Percentiles rank a stretch among this genome's conserved stretches.
Conservation (phyloP, 495 filamentous ascomycete species). For the Podospora comata region DNA sequence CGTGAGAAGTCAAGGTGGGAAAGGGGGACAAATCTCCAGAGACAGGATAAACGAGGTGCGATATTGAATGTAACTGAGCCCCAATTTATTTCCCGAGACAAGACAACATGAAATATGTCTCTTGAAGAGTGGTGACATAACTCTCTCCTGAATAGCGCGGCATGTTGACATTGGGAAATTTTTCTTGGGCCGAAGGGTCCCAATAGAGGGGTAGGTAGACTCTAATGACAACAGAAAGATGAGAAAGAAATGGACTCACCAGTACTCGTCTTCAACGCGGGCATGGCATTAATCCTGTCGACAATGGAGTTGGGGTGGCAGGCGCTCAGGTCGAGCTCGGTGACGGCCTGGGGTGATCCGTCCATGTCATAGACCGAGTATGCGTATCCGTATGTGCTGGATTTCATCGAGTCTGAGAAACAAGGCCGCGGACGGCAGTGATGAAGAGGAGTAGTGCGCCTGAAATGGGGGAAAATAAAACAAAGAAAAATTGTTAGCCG, state of each 20-base stretch:
- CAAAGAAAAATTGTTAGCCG: slow-evolving; percentile 6
- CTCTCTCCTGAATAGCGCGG: neutral
- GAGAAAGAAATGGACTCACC: slow-evolving; percentile 35
- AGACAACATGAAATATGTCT: neutral
- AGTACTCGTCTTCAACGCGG: slow-evolving; percentile 49
- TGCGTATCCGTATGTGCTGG: slow-evolving; percentile 4
- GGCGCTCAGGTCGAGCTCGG: slow-evolving; percentile 48
- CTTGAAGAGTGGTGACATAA: neutral
- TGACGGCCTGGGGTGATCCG: slow-evolving; percentile 31
- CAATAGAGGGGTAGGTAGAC: neutral
- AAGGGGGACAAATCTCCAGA: neutral
- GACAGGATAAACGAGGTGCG: neutral
- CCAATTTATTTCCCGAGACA: neutral
- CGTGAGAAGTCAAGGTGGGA: neutral
- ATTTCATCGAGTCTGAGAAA: neutral
- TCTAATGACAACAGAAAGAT: slow-evolving; percentile 9
- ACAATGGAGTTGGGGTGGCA: slow-evolving; percentile 41
- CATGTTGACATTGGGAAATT: neutral
- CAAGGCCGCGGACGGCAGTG: neutral
- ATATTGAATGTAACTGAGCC: neutral
- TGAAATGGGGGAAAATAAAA: neutral
- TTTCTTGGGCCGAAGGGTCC: neutral
- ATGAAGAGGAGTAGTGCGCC: slow-evolving; percentile 3
- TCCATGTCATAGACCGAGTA: slow-evolving; percentile 28
- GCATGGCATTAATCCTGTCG: slow-evolving; percentile 47